phyloP scores from a whole-genome alignment of 768 basidiomycete species.

The Termitomyces titanicus region DNA sequence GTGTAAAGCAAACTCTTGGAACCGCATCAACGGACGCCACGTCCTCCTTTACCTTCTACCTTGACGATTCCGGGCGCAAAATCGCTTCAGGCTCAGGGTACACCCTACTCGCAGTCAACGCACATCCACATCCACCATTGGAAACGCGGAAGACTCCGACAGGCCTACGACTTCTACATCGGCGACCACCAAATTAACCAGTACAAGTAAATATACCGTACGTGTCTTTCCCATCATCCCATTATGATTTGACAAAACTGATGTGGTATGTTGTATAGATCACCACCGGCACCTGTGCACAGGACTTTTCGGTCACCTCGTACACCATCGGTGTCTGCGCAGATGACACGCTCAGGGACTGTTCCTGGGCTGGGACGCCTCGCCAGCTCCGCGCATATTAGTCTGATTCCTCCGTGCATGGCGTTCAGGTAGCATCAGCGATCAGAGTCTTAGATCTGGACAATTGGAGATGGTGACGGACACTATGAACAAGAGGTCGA shows the following conservation, averaged over 20 bases:
- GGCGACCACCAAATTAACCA: background rate
- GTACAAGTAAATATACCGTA: background rate
- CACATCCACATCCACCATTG: slow-evolving; percentile 4
- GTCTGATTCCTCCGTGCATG: background rate
- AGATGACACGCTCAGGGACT: background rate
- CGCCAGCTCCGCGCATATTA: background rate
- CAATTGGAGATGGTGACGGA: background rate
- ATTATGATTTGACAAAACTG: too few species aligned
- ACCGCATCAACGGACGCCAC: slow-evolving; percentile 3
- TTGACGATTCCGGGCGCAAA: slow-evolving; percentile 2
- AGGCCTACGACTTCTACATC: background rate
- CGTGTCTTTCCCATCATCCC: too few species aligned
- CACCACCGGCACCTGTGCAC: too few species aligned
- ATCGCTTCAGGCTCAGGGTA: slow-evolving; percentile 1
- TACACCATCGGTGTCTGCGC: too few species aligned
- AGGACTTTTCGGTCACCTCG: too few species aligned
- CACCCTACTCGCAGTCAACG: slow-evolving; percentile 9
- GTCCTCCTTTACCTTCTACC: slow-evolving; percentile 12
- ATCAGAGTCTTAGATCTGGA: background rate
- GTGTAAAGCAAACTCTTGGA: slow-evolving; percentile 12
- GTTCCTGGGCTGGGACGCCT: background rate
- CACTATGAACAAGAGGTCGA: too few species aligned
- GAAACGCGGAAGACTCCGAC: background rate
- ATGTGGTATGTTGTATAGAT: too few species aligned
- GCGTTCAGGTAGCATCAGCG: background rate